Percentiles rank a stretch among this genome's conserved stretches.
phyloP scores from a whole-genome alignment of 1,284 basidiomycete genomes.

The Trametes sp. region DNA sequence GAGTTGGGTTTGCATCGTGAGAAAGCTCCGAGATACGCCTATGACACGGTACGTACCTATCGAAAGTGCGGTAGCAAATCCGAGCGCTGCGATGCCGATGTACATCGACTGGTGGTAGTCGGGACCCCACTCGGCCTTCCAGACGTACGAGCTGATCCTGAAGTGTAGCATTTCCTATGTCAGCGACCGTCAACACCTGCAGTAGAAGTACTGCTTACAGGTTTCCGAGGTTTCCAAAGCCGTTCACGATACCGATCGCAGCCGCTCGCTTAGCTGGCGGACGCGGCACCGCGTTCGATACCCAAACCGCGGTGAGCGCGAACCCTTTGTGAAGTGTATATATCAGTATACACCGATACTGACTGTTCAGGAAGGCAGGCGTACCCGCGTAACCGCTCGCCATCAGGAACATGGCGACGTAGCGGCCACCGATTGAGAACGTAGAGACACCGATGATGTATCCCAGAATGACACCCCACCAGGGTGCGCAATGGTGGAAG shows the following conservation, averaged over 20 bases:
- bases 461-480: slow-evolving; percentile 68
- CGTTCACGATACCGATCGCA: slow-evolving; percentile 53
- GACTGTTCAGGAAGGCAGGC: slow-evolving; percentile 37
- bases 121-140: slow-evolving; percentile 49
- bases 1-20: slow-evolving; percentile 10
- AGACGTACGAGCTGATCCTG: slow-evolving; percentile 48
- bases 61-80: slow-evolving; percentile 39
- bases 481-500: slow-evolving; percentile 68
- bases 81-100: slow-evolving; percentile 45
- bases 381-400: slow-evolving; percentile 60
- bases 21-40: slow-evolving; percentile 1
- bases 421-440: slow-evolving; percentile 60
- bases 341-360: neutral
- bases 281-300: slow-evolving; percentile 65
- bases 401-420: slow-evolving; percentile 73
- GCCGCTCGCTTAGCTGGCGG: slow-evolving; percentile 67
- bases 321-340: slow-evolving; percentile 51
- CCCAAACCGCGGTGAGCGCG: slow-evolving; percentile 68
- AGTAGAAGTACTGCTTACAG: slow-evolving; percentile 38
- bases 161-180: neutral
- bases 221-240: slow-evolving; percentile 50
- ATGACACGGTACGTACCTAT: slow-evolving; percentile 34
- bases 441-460: slow-evolving; percentile 70
- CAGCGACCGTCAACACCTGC: neutral
- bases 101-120: slow-evolving; percentile 49